Evolutionary conservation across 2,329 filamentous ascomycete species (phyloP), one percentile per base, ranked within the genome.

Genomic region (Fusarium floridanum): DNA sequence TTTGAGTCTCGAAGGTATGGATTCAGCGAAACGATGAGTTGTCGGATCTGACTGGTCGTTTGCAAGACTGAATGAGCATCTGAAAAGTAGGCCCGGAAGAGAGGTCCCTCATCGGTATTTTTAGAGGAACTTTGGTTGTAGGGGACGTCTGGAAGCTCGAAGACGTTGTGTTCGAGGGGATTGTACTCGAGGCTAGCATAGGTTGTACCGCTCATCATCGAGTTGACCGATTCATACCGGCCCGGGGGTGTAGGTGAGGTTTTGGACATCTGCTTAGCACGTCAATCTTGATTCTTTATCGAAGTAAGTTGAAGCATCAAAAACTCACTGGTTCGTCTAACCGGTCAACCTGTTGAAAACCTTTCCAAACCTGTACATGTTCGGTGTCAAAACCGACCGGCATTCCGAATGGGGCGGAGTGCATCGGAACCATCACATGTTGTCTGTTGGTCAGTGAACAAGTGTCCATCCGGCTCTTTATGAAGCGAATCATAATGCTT

Each of bases 41-140:
- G 59, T 22, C 59, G 37, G 27, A 61, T 27, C 29, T 61, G 27
- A 5, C 59, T 61, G 39, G 17, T 34, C 8, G 27, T 37, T 34
- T 45, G 59, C 59, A 61, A 61, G 39, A 32, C 39, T 20, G 59
- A 61, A n/a, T 45, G 59, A n/a, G 39, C 24, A 6, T 61, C 24
- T 20, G 59, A 61, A 17, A 61, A 45, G 39, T 45, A 45, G 11
- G 27, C 39, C 10, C 32, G 16, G 6, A 45, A 45, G 3, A 20
- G 59, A 45, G 37, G 37, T 5, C 27, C 59, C 17, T 61, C 29
- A 22, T 61, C 39, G 9, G 22, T 41, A n/a, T 16, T 32, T n/a
- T 29, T 41, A 24, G n/a, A 36, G 17, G 53, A 8, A 4, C 36
- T n/a, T 6, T 29, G 17, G 29, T 9, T 56, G 29, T 34, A 56